These are phyloP conservation scores for Ceratocystis variospora DNA, from an alignment of 2,329 filamentous ascomycete genomes.

Conservation along the genomic window DNA sequence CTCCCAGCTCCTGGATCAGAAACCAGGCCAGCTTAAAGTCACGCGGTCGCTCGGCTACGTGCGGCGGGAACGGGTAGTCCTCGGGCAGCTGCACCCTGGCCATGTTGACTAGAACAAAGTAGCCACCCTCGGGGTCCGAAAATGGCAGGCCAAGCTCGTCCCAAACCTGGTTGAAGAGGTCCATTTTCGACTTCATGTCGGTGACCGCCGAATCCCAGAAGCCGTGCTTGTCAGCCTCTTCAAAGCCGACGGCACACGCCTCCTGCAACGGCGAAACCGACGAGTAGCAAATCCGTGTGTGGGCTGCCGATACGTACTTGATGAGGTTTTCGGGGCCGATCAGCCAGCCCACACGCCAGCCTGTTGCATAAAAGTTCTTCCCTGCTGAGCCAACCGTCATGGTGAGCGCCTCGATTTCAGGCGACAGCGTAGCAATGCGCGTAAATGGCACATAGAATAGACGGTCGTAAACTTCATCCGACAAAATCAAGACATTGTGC, in stretches of 20 bases:
- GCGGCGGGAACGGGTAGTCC: slow-evolving; percentile 75
- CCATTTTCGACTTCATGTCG: slow-evolving; percentile 84
- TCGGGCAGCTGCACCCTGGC: slow-evolving; percentile 69
- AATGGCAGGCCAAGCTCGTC: slow-evolving; percentile 64
- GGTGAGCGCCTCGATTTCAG: slow-evolving; percentile 75
- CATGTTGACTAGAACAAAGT: slow-evolving; percentile 95
- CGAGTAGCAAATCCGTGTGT: slow-evolving; percentile 92
- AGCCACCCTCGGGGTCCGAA: slow-evolving; percentile 88
- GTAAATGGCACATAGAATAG: slow-evolving; percentile 94
- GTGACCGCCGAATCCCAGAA: slow-evolving; percentile 77
- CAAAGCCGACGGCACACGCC: slow-evolving; percentile 84
- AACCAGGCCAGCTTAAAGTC: slow-evolving; percentile 97
- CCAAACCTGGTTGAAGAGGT: slow-evolving; percentile 72
- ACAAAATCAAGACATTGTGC: slow-evolving; percentile 85
- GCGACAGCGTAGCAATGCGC: slow-evolving; percentile 76
- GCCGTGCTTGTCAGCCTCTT: slow-evolving; percentile 66
- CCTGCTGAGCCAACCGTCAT: slow-evolving; percentile 90
- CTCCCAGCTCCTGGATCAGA: slow-evolving; percentile 87
- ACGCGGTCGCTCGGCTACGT: slow-evolving; percentile 71
- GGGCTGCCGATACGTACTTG: slow-evolving; percentile 80
- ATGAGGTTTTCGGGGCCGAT: slow-evolving; percentile 82
- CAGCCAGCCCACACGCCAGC: slow-evolving; percentile 90
- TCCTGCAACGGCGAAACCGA: slow-evolving; percentile 90
- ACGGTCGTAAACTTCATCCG: slow-evolving; percentile 86
- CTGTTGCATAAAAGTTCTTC: slow-evolving; percentile 97